Conservation (phyloP, 2,329 filamentous ascomycete species). For the Colletotrichum cuscutae region DNA sequence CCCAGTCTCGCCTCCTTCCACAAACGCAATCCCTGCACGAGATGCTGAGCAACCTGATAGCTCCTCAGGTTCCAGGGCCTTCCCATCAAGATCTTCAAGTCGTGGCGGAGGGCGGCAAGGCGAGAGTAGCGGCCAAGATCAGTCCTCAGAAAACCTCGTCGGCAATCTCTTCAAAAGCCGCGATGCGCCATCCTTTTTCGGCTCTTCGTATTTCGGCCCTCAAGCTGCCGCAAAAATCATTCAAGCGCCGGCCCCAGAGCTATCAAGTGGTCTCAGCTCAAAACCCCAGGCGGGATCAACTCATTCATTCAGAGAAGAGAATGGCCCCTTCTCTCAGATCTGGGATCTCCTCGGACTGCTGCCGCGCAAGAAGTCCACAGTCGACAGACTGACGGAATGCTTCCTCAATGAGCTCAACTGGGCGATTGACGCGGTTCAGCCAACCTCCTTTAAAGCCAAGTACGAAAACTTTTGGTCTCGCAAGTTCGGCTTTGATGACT, state of each 20-base stretch:
- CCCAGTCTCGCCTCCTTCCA: not conserved
- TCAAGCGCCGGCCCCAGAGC: constrained; percentile 38
- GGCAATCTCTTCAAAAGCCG: constrained; percentile 44
- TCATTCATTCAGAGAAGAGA: constrained; percentile 31
- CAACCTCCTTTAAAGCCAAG: constrained; percentile 44
- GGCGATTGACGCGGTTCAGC: constrained; percentile 49
- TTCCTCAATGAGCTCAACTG: constrained; percentile 50
- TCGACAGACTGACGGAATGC: constrained; percentile 46
- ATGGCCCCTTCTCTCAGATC: constrained; percentile 46
- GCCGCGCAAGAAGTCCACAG: constrained; percentile 48
- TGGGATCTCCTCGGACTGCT: constrained; percentile 53
- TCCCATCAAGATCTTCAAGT: constrained; percentile 11
- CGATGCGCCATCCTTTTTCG: constrained; percentile 44
- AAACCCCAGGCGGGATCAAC: constrained; percentile 35
- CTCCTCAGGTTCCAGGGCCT: not conserved
- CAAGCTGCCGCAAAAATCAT: constrained; percentile 46
- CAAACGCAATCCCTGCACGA: not conserved
- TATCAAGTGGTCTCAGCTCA: constrained; percentile 38
- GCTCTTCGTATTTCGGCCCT: constrained; percentile 45
- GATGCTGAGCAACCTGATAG: not conserved
- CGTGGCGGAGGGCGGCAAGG: constrained; percentile 14
- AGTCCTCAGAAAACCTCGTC: constrained; percentile 31
- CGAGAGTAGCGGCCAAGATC: constrained; percentile 14
- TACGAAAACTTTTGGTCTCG: constrained; percentile 51
- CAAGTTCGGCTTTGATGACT: constrained; percentile 51